Evolutionary conservation across 495 filamentous ascomycete species (phyloP).

Genomic region (Daldinia decipiens): DNA sequence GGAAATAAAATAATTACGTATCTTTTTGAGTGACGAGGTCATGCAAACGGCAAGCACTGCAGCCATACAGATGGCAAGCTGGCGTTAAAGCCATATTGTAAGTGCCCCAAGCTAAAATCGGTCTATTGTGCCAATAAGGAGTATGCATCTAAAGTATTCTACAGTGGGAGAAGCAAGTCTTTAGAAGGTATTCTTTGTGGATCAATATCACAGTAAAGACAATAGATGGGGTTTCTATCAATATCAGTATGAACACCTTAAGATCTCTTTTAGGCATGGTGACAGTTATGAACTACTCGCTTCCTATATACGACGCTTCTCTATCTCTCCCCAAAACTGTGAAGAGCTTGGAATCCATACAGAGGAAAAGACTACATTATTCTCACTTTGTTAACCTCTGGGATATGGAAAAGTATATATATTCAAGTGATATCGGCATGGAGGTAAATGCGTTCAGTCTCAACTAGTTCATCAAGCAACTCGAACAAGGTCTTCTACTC

Average conservation of each 20-base stretch:
- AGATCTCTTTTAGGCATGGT: neutral
- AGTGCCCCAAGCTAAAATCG: too few species aligned
- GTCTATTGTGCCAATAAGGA: too few species aligned
- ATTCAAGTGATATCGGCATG: neutral
- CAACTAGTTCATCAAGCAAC: neutral
- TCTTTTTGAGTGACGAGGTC: neutral
- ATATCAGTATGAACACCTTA: neutral
- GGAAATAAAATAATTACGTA: neutral
- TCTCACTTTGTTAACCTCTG: neutral
- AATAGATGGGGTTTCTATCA: neutral
- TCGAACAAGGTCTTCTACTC: neutral
- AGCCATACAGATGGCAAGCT: too few species aligned
- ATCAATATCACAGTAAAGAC: neutral
- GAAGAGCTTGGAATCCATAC: neutral
- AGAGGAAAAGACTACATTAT: neutral
- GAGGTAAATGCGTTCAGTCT: neutral
- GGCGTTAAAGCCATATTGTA: too few species aligned
- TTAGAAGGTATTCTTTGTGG: neutral
- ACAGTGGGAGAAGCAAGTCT: neutral
- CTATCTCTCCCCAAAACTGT: neutral
- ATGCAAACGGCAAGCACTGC: too few species aligned
- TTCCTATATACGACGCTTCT: neutral
- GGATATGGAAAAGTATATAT: neutral
- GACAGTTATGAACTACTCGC: neutral
- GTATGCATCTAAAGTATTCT: neutral